Evolutionary conservation across 495 filamentous ascomycete genomes (phyloP), one percentile per base, ranked within the genome.

Genomic region (Neurospora sp.): DNA sequence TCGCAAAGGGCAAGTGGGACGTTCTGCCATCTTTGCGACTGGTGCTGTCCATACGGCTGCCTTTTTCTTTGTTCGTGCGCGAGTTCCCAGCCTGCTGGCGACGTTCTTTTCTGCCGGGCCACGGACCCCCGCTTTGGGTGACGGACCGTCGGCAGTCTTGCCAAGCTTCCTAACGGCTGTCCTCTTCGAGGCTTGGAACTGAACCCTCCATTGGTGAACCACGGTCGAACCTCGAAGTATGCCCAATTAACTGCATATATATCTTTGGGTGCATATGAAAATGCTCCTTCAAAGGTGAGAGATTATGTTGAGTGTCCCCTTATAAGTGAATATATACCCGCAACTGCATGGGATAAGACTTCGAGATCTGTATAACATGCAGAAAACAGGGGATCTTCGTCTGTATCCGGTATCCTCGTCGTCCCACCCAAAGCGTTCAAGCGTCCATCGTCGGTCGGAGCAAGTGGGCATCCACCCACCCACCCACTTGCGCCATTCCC

Each of bases 1-100:
- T 65, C 53, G 53, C 53, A 65, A 65, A 65, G 53, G 53, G 27
- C 14, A 65, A 65, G 22, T 65, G 53, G 53, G 53, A 65, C 35
- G 27, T 37, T 65, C 53, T 35, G 53, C 27, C 53, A 65, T 65
- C 53, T 65, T 31, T 14, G 53, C 27, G 53, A 35, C 27, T 65
- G 53, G 22, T 59, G 48, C 48, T 59, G 20, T 27, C 48, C 22
- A 59, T 31, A 5, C 48, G 22, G 53, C 53, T 31, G 53, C 22
- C 16, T 31, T 59, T 59, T 61, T 16, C 48, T 59, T 61, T 61
- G 22, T 61, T 61, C 7, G 22, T 61, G 27, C 53, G 22, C 1
- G 27, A 61, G 53, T 61, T 61, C 53, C 53, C 53, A 61, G 22
- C 22, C 53, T 27, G 27, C 53, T 18, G 53, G 53, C 53, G 14